Percentiles rank a stretch among this genome's conserved stretches.
phyloP scores from a whole-genome alignment of 768 basidiomycete genomes.

The Hydnomerulius pinastri region DNA sequence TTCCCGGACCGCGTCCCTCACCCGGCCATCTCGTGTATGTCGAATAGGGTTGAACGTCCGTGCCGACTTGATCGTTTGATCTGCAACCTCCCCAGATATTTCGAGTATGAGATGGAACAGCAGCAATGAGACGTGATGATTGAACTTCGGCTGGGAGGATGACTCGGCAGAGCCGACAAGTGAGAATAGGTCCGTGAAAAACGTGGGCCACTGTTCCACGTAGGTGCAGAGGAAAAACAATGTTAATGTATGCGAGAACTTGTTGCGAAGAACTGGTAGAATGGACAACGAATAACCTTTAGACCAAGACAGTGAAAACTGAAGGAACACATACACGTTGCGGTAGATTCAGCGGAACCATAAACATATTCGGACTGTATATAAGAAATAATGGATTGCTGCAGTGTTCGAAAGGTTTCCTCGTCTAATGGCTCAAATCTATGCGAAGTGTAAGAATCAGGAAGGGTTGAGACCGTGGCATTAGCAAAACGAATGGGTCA shows the following conservation, averaged over 20 bases:
- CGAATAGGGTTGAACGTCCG: constrained; percentile 69
- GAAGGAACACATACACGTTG: constrained; percentile 66
- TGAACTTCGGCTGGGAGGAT: constrained; percentile 60
- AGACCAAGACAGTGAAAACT: constrained; percentile 5
- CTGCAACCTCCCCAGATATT: constrained; percentile 96
- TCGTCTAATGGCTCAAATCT: constrained; percentile 71
- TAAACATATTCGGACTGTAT: constrained; percentile 87
- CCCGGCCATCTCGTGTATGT: constrained; percentile 77
- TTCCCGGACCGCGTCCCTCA: constrained; percentile 89
- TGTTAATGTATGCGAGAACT: constrained; percentile 89
- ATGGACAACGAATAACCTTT: constrained; percentile 12
- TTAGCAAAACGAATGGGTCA: too few relatives aligned
- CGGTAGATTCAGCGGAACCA: constrained; percentile 80
- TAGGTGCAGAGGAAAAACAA: constrained; percentile 89
- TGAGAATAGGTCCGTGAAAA: constrained; percentile 77
- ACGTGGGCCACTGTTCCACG: constrained; percentile 80
- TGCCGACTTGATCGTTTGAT: constrained; percentile 90
- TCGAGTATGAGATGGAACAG: constrained; percentile 92
- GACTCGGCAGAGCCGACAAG: constrained; percentile 68
- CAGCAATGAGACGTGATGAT: constrained; percentile 83
- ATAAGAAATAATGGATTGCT: constrained; percentile 77
- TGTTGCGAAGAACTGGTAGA: constrained; percentile 94
- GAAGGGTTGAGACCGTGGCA: too few relatives aligned
- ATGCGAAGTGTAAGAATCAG: constrained; percentile 12
- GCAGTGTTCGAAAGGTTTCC: constrained; percentile 68